These are phyloP conservation scores for Neoboletus magnificus DNA, from an alignment of 768 basidiomycete genomes.

Conservation along the genomic window DNA sequence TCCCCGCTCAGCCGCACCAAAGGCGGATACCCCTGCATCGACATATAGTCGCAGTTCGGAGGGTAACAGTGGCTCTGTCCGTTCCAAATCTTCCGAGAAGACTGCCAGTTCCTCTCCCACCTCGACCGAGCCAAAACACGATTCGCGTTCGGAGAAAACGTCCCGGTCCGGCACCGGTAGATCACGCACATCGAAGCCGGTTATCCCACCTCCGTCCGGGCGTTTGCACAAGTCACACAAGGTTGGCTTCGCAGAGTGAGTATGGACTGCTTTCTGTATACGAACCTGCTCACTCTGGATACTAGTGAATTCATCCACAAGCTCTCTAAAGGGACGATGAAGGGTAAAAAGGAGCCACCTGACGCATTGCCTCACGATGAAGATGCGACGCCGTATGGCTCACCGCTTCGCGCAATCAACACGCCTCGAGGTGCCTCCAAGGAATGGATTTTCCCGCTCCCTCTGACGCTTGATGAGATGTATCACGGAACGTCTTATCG, in stretches of 20 bases:
- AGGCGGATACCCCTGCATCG: conserved; percentile 7
- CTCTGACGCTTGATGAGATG: conserved; percentile 59
- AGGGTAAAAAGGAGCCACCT: conserved; percentile 1
- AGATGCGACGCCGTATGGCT: conserved; percentile 27
- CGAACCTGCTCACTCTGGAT: conserved; percentile 6
- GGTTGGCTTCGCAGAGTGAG: conserved; percentile 30
- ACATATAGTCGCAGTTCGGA: conserved; percentile 12
- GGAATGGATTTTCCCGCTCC: conserved; percentile 68
- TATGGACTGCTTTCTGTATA: neutral
- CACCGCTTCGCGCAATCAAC: conserved; percentile 41
- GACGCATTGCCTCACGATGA: conserved; percentile 7
- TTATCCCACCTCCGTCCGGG: conserved; percentile 29
- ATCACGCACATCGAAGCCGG: conserved; percentile 22
- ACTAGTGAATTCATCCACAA: conserved; percentile 31
- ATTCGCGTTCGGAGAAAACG: conserved; percentile 11
- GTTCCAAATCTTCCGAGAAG: conserved; percentile 16
- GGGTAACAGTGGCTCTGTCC: conserved; percentile 2
- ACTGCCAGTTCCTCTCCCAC: neutral
- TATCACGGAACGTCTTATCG: conserved; percentile 52
- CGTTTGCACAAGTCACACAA: conserved; percentile 20
- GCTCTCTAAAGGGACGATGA: conserved; percentile 19
- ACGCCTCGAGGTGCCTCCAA: conserved; percentile 40
- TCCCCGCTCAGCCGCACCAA: conserved; percentile 12
- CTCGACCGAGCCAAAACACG: conserved; percentile 1
- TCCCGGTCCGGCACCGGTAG: conserved; percentile 12